Evolutionary conservation across 108 stramenopile species (phyloP), one percentile per base, ranked within the genome.

Genomic region (Thalassiosira profunda): DNA sequence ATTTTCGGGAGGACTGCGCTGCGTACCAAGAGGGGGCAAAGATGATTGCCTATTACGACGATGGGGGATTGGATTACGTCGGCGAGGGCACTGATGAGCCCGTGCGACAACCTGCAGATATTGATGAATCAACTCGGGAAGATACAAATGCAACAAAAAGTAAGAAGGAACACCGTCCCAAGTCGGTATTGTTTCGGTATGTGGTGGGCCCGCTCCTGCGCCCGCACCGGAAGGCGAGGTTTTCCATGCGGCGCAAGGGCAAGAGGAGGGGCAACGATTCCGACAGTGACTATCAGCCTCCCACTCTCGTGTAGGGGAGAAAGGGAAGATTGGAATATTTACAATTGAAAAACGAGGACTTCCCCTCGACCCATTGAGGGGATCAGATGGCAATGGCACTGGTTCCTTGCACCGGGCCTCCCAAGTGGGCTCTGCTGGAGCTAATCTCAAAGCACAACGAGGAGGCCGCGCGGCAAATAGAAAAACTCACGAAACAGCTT

Each of bases 181-280:
- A 59, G 48, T 74, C 73, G 43, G 4, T 74, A 10, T 44, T 74
- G 4, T 74, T 74, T 44, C 41, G 56, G 1, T 46, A 38, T 46
- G 56, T 58, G 36, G 38, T 60, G 17, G 20, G 57, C 31, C 61
- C 62, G 2, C 41, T 72, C 14, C 36, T 55, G 38, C 63, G 49
- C 15, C 14, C 51, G 42, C 17, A 10, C 10, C 21, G 45, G 0
- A 63, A 12, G 36, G 42, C 29, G 53, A 52, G 53, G 34, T 52
- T 30, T 29, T 43, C 44, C 41, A 57, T 49, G 25, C 41, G 57
- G 18, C 65, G 59, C 28, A 64, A 59, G 63, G 66, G 53, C 36
- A 55, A 26, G 6, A 46, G 3, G 15, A 26, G 3, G 6, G 58
- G 9, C 42, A 46, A 37, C 62, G 20, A 43, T 14, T 4, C 20